phyloP scores from a whole-genome alignment of 305 asterid genomes.

The Coffea humblotiana region DNA sequence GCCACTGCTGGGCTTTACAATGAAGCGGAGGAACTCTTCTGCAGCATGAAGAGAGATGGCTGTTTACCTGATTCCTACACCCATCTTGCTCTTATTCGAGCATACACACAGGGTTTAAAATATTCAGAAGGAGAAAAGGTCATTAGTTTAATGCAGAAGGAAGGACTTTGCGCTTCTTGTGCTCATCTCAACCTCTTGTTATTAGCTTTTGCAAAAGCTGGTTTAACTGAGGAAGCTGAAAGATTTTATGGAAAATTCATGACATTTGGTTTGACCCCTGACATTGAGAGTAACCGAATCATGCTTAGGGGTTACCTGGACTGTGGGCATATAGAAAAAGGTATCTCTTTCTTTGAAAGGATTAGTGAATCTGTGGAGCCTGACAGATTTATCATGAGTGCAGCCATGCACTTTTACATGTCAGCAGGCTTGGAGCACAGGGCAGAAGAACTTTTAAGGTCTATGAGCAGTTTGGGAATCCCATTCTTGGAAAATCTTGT shows the following conservation, averaged over 20 bases:
- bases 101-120: conserved; percentile 44
- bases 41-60: conserved; percentile 49
- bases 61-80: conserved; percentile 58
- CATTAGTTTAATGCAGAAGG: conserved; percentile 57
- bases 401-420: conserved; percentile 65
- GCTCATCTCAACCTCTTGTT: conserved; percentile 65
- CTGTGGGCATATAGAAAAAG: conserved; percentile 60
- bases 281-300: conserved; percentile 45
- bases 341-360: conserved; percentile 62
- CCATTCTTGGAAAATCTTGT: conserved; percentile 52
- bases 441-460: conserved; percentile 48
- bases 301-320: conserved; percentile 79
- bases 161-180: conserved; percentile 55
- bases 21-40: conserved; percentile 63
- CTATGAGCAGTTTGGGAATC: conserved; percentile 40
- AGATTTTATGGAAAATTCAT: conserved; percentile 49
- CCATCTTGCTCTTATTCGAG: conserved; percentile 67
- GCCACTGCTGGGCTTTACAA: conserved; percentile 55
- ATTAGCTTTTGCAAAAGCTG: conserved; percentile 50
- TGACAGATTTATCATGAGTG: conserved; percentile 71
- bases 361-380: conserved; percentile 39
- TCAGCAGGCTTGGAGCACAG: conserved; percentile 39
- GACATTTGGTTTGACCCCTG: conserved; percentile 47
- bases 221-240: conserved; percentile 58
- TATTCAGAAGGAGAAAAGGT: conserved; percentile 58